Evolutionary conservation across 352 stramenopile species (phyloP), one percentile per base, ranked within the genome.

Genomic region (Phytophthora pseudosyringae): DNA sequence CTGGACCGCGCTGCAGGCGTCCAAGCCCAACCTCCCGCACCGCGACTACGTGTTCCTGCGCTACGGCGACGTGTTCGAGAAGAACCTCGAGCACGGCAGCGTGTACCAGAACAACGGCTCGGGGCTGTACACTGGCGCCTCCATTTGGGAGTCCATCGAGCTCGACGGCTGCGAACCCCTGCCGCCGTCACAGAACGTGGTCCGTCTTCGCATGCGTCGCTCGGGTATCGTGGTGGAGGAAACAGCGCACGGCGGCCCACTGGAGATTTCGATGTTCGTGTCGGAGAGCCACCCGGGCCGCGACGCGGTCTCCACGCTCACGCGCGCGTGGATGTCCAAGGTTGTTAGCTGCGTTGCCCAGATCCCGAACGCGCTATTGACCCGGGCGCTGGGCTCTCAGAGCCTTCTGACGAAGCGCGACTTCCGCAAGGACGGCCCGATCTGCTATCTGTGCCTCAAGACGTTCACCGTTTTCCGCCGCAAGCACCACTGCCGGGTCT

Each of bases 11-110:
- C 67, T 94, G 18, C 87, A 94, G 54, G 76, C 83, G 8, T 88
- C 83, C 53, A 95, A 94, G 70, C 82, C 87, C 3, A 88, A 94
- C 53, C 56, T 95, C 26, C 87, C 85, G 18, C 87, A 95, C 65
- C 83, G 87, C 26, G 87, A 95, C 82, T 95, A 95, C 56, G 83
- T 95, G n/a, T 94, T 93, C 59, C 43, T 95, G 50, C 77, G 83
- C 12, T 95, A 95, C 53, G 78, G 70, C 10, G 87, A 95, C 57
- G 70, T 88, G 5, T 93, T 94, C 50, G 83, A 92, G 63, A 87
- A 88, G 53, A 81, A 86, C 40, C 64, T 76, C 18, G 79, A 93
- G 45, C 73, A 91, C 60, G 65, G 69, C 46, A 81, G 65, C 26
- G 53, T 83, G 40, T 90, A 90, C 64, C 71, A 86, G 47, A 72